These are phyloP conservation scores for Xylaria sp. DNA, from an alignment of 2,329 filamentous ascomycete species.

Conservation along the genomic window DNA sequence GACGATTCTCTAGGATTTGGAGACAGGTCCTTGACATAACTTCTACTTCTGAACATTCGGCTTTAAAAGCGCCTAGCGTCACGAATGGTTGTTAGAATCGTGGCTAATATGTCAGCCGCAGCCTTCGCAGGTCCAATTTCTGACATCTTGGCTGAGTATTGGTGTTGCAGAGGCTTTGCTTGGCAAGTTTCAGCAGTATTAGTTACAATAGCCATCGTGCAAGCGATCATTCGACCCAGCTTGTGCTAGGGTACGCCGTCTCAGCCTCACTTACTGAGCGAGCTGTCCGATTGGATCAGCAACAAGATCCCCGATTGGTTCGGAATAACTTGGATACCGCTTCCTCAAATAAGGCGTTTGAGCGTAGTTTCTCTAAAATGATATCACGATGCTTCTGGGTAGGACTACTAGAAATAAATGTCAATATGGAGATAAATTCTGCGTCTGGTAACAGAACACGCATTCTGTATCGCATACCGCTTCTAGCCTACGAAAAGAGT, in stretches of 20 bases:
- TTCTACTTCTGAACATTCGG: conserved; percentile 1
- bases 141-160: neutral
- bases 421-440: neutral
- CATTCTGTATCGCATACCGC: neutral
- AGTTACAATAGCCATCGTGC: too few relatives aligned
- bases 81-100: neutral
- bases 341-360: neutral
- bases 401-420: neutral
- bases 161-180: neutral
- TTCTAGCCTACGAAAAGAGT: neutral
- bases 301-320: neutral
- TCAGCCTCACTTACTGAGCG: neutral
- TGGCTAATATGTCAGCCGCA: conserved; percentile 1
- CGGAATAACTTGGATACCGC: neutral
- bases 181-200: too few relatives aligned
- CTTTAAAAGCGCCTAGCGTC: neutral
- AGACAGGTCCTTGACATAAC: neutral
- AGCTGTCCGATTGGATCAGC: conserved; percentile 4
- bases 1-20: neutral
- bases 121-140: neutral
- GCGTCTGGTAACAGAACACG: neutral
- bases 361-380: neutral
- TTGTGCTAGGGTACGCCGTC: neutral
- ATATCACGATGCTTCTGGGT: neutral
- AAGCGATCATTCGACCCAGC: too few relatives aligned